Percentiles rank a stretch among this genome's conserved stretches.
Conservation (phyloP, 2,329 filamentous ascomycete species). For the Penicillium fuscoglaucum region DNA sequence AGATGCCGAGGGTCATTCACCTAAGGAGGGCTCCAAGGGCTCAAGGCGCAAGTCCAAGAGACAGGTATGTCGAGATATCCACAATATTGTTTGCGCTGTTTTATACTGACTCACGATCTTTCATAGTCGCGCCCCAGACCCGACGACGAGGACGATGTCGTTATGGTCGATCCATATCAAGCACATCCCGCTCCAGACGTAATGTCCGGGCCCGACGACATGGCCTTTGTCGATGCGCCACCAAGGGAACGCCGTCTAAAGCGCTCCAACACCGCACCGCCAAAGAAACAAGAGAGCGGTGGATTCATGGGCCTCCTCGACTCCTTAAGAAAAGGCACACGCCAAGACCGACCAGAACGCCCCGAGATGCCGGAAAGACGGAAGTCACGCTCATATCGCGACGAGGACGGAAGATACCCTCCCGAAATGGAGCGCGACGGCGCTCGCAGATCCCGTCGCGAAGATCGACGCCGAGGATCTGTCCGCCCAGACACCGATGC, state of each 20-base stretch:
- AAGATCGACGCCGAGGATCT: constrained; percentile 42
- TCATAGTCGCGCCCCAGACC: constrained; percentile 35
- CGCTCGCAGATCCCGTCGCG: constrained; percentile 35
- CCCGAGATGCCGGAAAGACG: constrained; percentile 38
- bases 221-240: constrained; percentile 53
- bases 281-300: constrained; percentile 58
- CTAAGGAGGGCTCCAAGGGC: constrained; percentile 36
- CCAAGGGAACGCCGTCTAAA: constrained; percentile 55
- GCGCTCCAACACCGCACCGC: constrained; percentile 60
- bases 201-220: constrained; percentile 51
- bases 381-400: constrained; percentile 40
- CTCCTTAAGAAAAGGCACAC: constrained; percentile 37
- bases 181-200: constrained; percentile 48
- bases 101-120: neutral
- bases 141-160: constrained; percentile 51
- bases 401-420: constrained; percentile 35
- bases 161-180: constrained; percentile 55
- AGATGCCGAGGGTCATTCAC: constrained; percentile 35
- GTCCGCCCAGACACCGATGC: constrained; percentile 51
- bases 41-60: constrained; percentile 40
- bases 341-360: constrained; percentile 10
- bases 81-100: neutral
- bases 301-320: constrained; percentile 66
- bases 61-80: constrained; percentile 32
- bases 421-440: constrained; percentile 42